Evolutionary conservation across 164 flowering plant species (phyloP).

Genomic region (Dillenia suffruticosa): DNA sequence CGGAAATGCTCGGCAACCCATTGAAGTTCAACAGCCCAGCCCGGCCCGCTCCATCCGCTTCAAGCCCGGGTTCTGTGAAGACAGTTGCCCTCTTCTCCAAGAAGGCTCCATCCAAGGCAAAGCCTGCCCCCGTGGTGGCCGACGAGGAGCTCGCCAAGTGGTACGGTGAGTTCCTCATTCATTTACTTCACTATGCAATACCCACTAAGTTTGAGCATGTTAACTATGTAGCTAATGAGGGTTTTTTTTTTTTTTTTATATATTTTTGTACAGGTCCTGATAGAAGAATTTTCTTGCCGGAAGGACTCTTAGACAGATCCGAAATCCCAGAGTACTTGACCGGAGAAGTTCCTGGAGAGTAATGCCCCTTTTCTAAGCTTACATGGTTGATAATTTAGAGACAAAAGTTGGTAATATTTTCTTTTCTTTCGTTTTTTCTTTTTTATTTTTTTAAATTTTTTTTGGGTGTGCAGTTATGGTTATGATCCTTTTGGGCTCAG

Average conservation of each 20-base stretch:
- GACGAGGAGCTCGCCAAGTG: constrained; percentile 99
- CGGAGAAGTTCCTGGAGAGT: constrained; percentile 99
- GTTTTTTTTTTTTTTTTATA: neutral
- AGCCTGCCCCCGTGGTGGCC: constrained; percentile 35
- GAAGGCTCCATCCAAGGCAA: constrained; percentile 66
- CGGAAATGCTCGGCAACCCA: constrained; percentile 71
- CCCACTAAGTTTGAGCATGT: neutral
- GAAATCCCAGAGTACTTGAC: constrained; percentile 91
- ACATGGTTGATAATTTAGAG: no score
- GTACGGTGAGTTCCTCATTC: constrained; percentile 64
- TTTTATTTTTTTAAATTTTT: neutral
- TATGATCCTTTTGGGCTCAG: constrained; percentile 97
- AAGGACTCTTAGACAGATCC: constrained; percentile 84
- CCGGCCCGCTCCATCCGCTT: constrained; percentile 42
- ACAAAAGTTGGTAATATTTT: no score
- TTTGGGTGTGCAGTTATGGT: constrained; percentile 69
- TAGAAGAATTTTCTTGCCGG: constrained; percentile 94
- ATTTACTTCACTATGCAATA: neutral
- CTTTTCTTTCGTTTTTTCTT: neutral
- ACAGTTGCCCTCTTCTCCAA: constrained; percentile 79
- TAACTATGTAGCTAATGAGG: neutral
- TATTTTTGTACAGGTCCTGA: constrained; percentile 67
- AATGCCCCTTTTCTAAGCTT: constrained; percentile 19
- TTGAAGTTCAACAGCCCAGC: constrained; percentile 38
- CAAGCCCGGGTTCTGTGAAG: constrained; percentile 50